Evolutionary conservation across 441 rosid species (phyloP).

Genomic region (Erysimum cheiri): DNA sequence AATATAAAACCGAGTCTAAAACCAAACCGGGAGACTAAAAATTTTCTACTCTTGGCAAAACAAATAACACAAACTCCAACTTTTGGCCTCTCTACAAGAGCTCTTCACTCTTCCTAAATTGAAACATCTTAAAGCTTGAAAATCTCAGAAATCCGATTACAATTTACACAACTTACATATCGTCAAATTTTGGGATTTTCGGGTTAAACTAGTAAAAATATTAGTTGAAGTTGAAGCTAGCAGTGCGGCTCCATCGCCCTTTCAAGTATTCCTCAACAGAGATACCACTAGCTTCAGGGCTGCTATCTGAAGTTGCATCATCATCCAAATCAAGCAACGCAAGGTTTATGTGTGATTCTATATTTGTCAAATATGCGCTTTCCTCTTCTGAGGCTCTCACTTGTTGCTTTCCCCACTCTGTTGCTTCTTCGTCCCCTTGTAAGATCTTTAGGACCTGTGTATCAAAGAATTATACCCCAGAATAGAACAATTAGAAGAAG

Average conservation of each 20-base stretch:
- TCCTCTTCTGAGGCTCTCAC: slow-evolving; percentile 58
- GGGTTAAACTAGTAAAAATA: slow-evolving; percentile 53
- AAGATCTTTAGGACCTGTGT: slow-evolving; percentile 79
- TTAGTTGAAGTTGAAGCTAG: slow-evolving; percentile 72
- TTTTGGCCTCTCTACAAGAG: slow-evolving; percentile 31
- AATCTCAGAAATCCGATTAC: slow-evolving; percentile 34
- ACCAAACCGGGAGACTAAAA: too few species aligned
- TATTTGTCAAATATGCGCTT: slow-evolving; percentile 56
- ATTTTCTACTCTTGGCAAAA: slow-evolving; percentile 9
- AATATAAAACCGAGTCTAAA: too few species aligned
- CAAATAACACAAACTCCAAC: slow-evolving; percentile 21
- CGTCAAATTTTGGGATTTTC: not conserved
- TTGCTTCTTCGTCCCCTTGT: slow-evolving; percentile 74
- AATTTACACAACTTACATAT: slow-evolving; percentile 42
- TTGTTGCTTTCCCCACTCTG: slow-evolving; percentile 73
- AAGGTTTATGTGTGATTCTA: slow-evolving; percentile 81
- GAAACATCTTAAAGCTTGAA: slow-evolving; percentile 25
- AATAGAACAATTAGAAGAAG: not conserved
- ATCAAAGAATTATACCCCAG: not conserved
- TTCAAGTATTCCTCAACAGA: slow-evolving; percentile 75
- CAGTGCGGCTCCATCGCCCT: slow-evolving; percentile 80
- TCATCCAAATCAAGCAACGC: slow-evolving; percentile 82
- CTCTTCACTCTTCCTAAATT: slow-evolving; percentile 22
- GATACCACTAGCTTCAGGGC: slow-evolving; percentile 57
- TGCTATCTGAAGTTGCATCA: slow-evolving; percentile 65